A percentile compares a stretch with the other conserved stretches of the same genome.
Evolutionary conservation across 495 filamentous ascomycete genomes (phyloP).

Genomic region (Hapsidospora chrysogenum): DNA sequence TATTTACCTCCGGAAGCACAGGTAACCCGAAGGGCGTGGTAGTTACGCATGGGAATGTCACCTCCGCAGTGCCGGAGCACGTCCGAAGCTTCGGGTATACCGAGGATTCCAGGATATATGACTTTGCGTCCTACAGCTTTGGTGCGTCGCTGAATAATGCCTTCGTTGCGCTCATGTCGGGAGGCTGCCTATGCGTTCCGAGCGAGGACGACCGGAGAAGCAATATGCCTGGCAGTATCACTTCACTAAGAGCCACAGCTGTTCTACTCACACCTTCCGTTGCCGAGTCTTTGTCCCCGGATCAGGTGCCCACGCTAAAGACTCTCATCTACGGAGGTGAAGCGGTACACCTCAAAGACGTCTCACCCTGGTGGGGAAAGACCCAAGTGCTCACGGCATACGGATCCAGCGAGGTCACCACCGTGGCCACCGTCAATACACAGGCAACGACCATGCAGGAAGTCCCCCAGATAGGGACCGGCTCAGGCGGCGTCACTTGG

Average conservation of each 20-base stretch:
- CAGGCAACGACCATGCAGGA: slow-evolving; percentile 10
- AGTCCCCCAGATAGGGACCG: slow-evolving; percentile 17
- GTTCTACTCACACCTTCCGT: slow-evolving; percentile 28
- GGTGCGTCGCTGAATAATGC: slow-evolving; percentile 51
- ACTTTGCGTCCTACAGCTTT: slow-evolving; percentile 53
- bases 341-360: background rate
- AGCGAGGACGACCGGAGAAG: slow-evolving; percentile 19
- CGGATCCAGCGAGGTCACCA: background rate
- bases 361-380: background rate
- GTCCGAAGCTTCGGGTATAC: background rate
- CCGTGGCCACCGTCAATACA: slow-evolving; percentile 18
- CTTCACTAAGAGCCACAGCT: slow-evolving; percentile 29
- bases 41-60: background rate
- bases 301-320: slow-evolving; percentile 17
- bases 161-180: slow-evolving; percentile 41
- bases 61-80: background rate
- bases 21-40: background rate
- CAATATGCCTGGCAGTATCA: slow-evolving; percentile 20
- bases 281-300: slow-evolving; percentile 22
- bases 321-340: slow-evolving; percentile 9
- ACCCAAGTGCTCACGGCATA: background rate
- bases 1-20: background rate
- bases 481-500: slow-evolving; percentile 30
- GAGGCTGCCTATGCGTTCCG: slow-evolving; percentile 33
- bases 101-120: slow-evolving; percentile 28